A percentile compares a stretch with the other conserved stretches of the same genome.
phyloP scores from a whole-genome alignment of 202 grass and related monocot species.

The Setaria italica region DNA sequence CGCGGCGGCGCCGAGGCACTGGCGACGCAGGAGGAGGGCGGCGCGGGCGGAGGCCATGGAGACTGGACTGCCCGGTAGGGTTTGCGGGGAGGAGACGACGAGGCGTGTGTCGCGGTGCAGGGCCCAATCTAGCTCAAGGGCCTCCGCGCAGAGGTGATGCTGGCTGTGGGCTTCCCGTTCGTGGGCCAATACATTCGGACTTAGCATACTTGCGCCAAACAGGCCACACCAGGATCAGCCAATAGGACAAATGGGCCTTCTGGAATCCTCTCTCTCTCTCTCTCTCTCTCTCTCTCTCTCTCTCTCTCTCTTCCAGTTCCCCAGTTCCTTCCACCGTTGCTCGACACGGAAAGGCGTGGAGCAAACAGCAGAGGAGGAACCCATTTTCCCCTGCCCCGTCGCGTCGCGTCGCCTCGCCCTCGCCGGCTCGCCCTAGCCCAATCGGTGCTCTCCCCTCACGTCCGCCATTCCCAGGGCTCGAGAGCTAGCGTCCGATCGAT shows the following conservation, averaged over 20 bases:
- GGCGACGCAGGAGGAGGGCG: constrained; percentile 47
- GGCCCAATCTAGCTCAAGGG: background rate
- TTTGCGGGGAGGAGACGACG: constrained; percentile 16
- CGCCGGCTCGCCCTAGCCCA: background rate
- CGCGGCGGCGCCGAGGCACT: constrained; percentile 13
- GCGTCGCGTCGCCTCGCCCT: background rate
- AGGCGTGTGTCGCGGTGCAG: background rate
- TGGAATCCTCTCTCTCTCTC: background rate
- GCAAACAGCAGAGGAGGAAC: background rate
- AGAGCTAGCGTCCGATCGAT: background rate
- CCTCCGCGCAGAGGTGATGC: background rate
- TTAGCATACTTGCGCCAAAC: background rate
- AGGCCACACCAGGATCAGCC: too few species aligned
- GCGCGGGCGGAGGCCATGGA: constrained; percentile 59
- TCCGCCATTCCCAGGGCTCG: background rate
- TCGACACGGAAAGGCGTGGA: background rate
- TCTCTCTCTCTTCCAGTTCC: background rate
- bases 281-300: background rate
- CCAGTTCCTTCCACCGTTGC: background rate
- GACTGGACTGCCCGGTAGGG: constrained; percentile 26
- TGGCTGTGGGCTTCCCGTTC: background rate
- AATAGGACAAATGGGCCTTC: background rate
- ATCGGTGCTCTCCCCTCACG: background rate
- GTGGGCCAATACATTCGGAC: background rate
- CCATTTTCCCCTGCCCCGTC: background rate